Evolutionary conservation across 2,329 filamentous ascomycete genomes (phyloP).

Genomic region (Ascochyta pisi): DNA sequence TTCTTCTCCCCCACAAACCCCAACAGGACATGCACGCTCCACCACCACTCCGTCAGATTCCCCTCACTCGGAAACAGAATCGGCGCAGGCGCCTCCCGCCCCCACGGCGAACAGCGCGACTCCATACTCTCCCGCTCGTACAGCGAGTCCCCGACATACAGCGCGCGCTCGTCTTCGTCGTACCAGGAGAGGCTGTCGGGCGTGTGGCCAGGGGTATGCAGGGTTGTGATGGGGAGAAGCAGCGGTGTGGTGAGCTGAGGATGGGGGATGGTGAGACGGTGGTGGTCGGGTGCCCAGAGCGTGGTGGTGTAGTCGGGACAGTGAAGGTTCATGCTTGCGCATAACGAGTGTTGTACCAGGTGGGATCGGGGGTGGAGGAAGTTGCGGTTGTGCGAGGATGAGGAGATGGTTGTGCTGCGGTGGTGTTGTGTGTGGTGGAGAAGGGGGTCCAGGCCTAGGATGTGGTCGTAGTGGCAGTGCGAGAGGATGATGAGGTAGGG

Average conservation of each 20-base stretch:
- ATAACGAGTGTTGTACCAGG: constrained; percentile 10
- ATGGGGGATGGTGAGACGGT: not conserved
- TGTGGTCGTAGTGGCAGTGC: constrained; percentile 24
- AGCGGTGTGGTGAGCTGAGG: not conserved
- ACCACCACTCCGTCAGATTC: constrained; percentile 17
- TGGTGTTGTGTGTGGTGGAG: not conserved
- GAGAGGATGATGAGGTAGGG: constrained; percentile 21
- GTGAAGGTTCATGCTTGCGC: not conserved
- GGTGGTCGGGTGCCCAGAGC: constrained; percentile 1
- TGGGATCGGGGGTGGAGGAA: constrained; percentile 5
- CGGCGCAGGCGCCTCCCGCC: constrained; percentile 1
- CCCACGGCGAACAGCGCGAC: not conserved
- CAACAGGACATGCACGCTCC: constrained; percentile 7
- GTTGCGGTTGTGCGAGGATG: not conserved
- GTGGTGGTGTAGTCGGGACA: constrained; percentile 2
- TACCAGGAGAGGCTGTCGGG: constrained; percentile 21
- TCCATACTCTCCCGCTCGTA: constrained; percentile 9
- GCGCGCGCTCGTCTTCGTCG: constrained; percentile 11
- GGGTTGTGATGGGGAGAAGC: constrained; percentile 7
- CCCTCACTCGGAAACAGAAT: constrained; percentile 22
- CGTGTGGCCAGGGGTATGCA: constrained; percentile 22
- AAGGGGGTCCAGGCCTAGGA: constrained; percentile 15
- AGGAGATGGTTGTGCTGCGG: not conserved
- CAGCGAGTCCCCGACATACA: constrained; percentile 19
- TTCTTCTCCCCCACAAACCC: constrained; percentile 5